Evolutionary conservation across 345 rosid genomes (phyloP).

Genomic region (Eucalyptus victrix): DNA sequence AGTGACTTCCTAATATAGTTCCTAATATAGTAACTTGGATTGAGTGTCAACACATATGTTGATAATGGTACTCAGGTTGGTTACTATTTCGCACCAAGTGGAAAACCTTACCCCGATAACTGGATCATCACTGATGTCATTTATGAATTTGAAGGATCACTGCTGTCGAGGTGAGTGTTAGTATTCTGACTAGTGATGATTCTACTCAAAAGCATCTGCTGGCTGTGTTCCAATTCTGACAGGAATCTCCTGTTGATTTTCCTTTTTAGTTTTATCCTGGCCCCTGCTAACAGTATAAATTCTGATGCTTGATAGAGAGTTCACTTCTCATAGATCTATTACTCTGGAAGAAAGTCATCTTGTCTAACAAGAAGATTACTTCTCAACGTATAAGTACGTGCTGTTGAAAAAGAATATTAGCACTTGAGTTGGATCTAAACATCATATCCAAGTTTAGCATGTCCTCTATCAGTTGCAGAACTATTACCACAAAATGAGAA

Average conservation of each 20-base stretch:
- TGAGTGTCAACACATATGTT: not conserved
- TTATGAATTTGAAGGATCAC: conserved; percentile 84
- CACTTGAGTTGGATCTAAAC: not conserved
- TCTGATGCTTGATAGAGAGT: not conserved
- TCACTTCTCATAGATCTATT: not conserved
- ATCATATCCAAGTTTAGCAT: not conserved
- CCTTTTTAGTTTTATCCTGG: not conserved
- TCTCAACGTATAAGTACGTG: not conserved
- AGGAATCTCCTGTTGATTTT: not conserved
- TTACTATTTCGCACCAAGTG: conserved; percentile 92
- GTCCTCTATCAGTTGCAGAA: not conserved
- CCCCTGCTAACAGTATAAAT: not conserved
- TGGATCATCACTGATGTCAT: conserved; percentile 95
- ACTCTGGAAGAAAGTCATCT: not conserved
- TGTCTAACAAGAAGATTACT: not conserved
- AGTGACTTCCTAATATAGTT: not conserved
- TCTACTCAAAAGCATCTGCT: not conserved
- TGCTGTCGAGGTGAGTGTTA: conserved; percentile 50
- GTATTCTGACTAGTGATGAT: not conserved
- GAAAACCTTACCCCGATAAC: conserved; percentile 98
- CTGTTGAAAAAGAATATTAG: not conserved
- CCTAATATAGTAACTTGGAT: not conserved
- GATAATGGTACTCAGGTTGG: conserved; percentile 60
- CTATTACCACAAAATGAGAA: not conserved
- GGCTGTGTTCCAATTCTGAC: not conserved